Conservation (phyloP, 306 rosid species). For the Prosopis cineraria region DNA sequence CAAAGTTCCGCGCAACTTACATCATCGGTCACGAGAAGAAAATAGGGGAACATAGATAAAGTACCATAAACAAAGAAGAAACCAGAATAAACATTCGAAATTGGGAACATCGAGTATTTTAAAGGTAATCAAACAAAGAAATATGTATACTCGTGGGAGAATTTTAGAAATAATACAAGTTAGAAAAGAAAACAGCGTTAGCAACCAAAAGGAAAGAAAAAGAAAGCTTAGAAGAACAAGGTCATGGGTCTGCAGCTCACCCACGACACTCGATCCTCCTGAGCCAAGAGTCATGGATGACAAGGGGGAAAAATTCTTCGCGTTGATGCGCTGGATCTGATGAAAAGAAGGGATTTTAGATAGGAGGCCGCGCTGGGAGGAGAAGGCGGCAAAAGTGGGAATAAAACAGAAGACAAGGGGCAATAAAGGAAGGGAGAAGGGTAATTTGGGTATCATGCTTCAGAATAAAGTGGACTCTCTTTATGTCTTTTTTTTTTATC, state of each 20-base stretch:
- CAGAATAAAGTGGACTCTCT: neutral
- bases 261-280: slow-evolving; percentile 78
- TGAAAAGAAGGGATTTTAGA: slow-evolving; percentile 11
- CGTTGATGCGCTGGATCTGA: slow-evolving; percentile 48
- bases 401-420: slow-evolving; percentile 32
- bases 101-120: neutral
- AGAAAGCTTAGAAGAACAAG: neutral
- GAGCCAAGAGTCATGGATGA: slow-evolving; percentile 82
- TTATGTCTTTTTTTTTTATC: no score
- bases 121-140: slow-evolving; percentile 21
- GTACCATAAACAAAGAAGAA: neutral
- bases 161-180: neutral
- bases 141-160: neutral
- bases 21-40: slow-evolving; percentile 6
- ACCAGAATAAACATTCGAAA: neutral
- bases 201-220: neutral
- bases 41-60: neutral
- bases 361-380: neutral
- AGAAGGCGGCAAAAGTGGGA: slow-evolving; percentile 33
- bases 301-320: neutral
- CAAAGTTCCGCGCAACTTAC: neutral
- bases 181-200: neutral
- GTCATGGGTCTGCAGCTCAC: slow-evolving; percentile 43
- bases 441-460: neutral
- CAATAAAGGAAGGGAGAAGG: neutral